Evolutionary conservation across 306 rosid species (phyloP), one percentile per base, ranked within the genome.

Genomic region (Cicer chorassanicum): DNA sequence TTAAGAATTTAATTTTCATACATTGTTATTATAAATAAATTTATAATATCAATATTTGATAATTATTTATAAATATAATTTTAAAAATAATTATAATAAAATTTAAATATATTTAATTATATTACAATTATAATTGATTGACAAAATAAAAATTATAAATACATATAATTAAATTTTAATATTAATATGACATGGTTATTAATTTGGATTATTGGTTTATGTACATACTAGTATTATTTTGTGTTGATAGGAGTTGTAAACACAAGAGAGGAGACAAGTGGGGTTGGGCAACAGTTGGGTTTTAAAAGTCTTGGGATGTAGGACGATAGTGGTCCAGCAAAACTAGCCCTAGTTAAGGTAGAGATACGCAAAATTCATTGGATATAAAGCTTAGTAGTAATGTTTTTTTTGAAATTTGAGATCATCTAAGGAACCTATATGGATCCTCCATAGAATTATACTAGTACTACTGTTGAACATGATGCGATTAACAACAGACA

Each of bases 351-450:
- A 75, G 9, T 71, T 64, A 11, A 70, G 70, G 61, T 59, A 73
- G 12, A 59, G 76, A 68, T 65, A 68, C 19, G 42, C 46, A 29
- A 11, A 75, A 66, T 65, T 60, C 48, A 57, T 43, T 49, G 72
- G 66, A 40, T 6, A 46, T 46, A 70, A 49, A 64, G 71, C 71
- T 76, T 65, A 24, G 34, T 24, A 56, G 42, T 60, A 75, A 75
- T 65, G 68, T 59, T 79, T 7, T 7, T 38, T 75, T 82, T 68
- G 73, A 77, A 80, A 84, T 68, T 71, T 67, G 49, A 61, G 77
- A 77, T 60, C 68, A 66, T 66, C 77, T 72, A 76, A 72, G 60
- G 10, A 68, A 54, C 53, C 81, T 76, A 76, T 46, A 41, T 57
- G 45, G 65, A 53, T 24, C 64, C 63, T 56, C 8, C 34, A 16